Conservation (phyloP, 805 yeast species). For the Isabelozyma heimii region DNA sequence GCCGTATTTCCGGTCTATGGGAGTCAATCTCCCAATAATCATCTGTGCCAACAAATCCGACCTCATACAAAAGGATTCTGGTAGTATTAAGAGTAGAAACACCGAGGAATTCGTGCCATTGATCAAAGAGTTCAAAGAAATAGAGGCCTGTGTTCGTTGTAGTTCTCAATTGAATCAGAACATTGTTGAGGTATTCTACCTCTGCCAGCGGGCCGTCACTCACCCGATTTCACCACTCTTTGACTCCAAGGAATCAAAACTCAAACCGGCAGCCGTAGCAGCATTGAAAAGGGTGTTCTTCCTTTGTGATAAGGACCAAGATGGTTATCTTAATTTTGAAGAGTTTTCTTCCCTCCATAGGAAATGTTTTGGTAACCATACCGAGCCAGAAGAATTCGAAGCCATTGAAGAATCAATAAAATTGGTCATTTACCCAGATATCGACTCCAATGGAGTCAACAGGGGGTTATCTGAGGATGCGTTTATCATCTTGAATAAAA, state of each 20-base stretch:
- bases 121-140: conserved; percentile 87
- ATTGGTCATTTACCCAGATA: conserved; percentile 28
- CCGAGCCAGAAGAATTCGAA: conserved; percentile 32
- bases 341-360: conserved; percentile 71
- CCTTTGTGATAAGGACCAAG: conserved; percentile 86
- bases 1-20: conserved; percentile 87
- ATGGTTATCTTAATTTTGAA: conserved; percentile 68
- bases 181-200: conserved; percentile 86
- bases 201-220: conserved; percentile 90
- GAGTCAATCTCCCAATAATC: conserved; percentile 91
- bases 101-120: conserved; percentile 84
- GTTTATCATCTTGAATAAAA: conserved; percentile 70
- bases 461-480: conserved; percentile 72
- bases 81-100: conserved; percentile 39
- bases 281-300: conserved; percentile 83
- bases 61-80: conserved; percentile 38
- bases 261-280: conserved; percentile 71
- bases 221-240: conserved; percentile 91
- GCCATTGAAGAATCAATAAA: conserved; percentile 32
- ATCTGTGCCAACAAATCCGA: conserved; percentile 84
- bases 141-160: conserved; percentile 86
- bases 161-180: conserved; percentile 83
- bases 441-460: conserved; percentile 12
- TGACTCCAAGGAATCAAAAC: conserved; percentile 82
- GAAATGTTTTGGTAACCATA: conserved; percentile 64